Evolutionary conservation across 345 rosid genomes (phyloP).

Genomic region (Mercurialis annua): DNA sequence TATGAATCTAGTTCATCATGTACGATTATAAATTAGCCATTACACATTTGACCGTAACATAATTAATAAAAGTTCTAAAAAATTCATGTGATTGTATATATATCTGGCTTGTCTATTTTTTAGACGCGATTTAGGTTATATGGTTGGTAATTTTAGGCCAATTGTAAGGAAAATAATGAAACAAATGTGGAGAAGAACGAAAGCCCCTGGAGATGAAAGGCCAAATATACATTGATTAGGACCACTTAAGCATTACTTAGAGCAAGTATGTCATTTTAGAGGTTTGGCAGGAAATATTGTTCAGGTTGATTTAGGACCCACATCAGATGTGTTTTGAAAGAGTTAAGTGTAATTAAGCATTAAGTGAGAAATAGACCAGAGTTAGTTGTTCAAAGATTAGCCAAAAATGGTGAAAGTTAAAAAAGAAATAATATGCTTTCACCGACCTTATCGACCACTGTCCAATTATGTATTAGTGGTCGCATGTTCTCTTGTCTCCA

Average conservation of each 20-base stretch:
- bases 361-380: neutral
- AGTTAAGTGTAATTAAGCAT: neutral
- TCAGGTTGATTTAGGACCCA: neutral
- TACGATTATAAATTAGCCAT: too few relatives aligned
- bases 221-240: neutral
- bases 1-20: too few relatives aligned
- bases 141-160: neutral
- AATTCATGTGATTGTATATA: too few relatives aligned
- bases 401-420: neutral
- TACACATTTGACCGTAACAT: too few relatives aligned
- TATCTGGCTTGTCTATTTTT: too few relatives aligned
- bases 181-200: neutral
- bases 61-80: too few relatives aligned
- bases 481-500: slow-evolving; percentile 28
- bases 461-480: slow-evolving; percentile 25
- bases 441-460: slow-evolving; percentile 40
- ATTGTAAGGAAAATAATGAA: neutral
- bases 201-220: neutral
- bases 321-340: neutral
- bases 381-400: neutral
- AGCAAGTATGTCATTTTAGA: neutral
- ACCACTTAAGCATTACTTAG: slow-evolving; percentile 11
- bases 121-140: too few relatives aligned
- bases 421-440: slow-evolving; percentile 21
- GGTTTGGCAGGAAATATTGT: slow-evolving; percentile 20